phyloP scores from a whole-genome alignment of 2,329 filamentous ascomycete genomes.

The Anthostomella pinea region DNA sequence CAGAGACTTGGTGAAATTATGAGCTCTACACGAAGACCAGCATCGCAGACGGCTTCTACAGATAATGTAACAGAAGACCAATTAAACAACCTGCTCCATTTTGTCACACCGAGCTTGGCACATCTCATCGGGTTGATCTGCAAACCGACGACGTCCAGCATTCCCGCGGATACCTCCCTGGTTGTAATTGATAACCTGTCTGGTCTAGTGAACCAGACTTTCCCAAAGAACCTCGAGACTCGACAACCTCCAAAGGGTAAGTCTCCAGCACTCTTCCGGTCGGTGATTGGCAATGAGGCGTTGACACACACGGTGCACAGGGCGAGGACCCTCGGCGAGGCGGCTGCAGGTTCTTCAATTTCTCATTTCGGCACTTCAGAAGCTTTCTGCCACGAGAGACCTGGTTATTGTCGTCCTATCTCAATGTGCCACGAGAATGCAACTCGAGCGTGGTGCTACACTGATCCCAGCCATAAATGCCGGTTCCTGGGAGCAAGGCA shows the following conservation, averaged over 20 bases:
- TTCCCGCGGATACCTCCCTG: conserved; percentile 61
- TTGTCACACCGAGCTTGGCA: conserved; percentile 57
- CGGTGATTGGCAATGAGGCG: conserved; percentile 8
- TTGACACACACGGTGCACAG: conserved; percentile 9
- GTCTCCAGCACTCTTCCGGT: conserved; percentile 17
- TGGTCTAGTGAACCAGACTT: conserved; percentile 71
- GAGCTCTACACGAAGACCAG: conserved; percentile 6
- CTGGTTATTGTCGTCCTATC: conserved; percentile 73
- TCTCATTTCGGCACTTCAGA: conserved; percentile 69
- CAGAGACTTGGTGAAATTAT: conserved; percentile 35
- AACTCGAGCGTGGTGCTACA: conserved; percentile 61
- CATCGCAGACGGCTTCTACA: conserved; percentile 7
- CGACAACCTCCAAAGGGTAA: conserved; percentile 36
- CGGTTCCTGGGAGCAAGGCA: conserved; percentile 74
- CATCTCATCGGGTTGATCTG: conserved; percentile 74
- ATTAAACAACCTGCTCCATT: conserved; percentile 43
- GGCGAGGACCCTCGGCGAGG: conserved; percentile 38
- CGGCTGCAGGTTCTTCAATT: conserved; percentile 54
- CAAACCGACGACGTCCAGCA: conserved; percentile 60
- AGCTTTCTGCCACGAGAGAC: conserved; percentile 69
- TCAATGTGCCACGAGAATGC: conserved; percentile 80
- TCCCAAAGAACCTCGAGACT: conserved; percentile 57
- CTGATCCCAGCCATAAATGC: conserved; percentile 74
- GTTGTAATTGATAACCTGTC: conserved; percentile 78
- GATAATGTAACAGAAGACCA: conserved; percentile 7